phyloP scores from a whole-genome alignment of 176 grass and related monocot genomes.

The Chrysopogon serrulatus region DNA sequence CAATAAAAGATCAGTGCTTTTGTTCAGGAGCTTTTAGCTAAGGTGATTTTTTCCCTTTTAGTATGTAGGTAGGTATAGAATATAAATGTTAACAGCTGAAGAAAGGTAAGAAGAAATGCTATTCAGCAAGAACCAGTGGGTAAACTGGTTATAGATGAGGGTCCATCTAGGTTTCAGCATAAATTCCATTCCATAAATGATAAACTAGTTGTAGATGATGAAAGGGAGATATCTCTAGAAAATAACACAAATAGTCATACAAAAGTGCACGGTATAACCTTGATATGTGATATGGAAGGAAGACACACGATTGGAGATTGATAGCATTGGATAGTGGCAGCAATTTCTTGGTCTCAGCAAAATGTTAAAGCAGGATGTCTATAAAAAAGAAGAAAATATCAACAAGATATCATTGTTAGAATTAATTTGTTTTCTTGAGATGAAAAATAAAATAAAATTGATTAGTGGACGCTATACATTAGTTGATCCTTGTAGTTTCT shows the following conservation, averaged over 20 bases:
- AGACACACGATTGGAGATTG: slow-evolving; percentile 52
- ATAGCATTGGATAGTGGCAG: slow-evolving; percentile 42
- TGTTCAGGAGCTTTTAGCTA: not conserved
- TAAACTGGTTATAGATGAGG: not conserved
- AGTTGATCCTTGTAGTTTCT: no score
- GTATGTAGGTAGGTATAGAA: not conserved
- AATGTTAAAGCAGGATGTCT: no score
- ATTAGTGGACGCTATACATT: no score
- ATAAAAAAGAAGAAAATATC: no score
- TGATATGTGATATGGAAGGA: slow-evolving; percentile 60
- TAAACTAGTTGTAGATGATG: not conserved
- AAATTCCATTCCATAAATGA: not conserved
- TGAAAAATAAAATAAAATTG: no score
- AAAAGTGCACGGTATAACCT: slow-evolving; percentile 31
- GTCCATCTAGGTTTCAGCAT: not conserved
- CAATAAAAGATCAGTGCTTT: not conserved
- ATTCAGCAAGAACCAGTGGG: not conserved
- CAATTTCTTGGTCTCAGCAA: slow-evolving; percentile 37
- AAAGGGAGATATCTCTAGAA: not conserved
- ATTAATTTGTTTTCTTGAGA: no score
- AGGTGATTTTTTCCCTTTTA: not conserved
- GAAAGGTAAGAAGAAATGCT: not conserved
- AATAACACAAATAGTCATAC: not conserved
- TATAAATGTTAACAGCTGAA: not conserved
- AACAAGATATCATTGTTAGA: no score